Base-by-base conservation (phyloP, 164 flowering plant species). In the Magnolia kwangsiensis region DNA sequence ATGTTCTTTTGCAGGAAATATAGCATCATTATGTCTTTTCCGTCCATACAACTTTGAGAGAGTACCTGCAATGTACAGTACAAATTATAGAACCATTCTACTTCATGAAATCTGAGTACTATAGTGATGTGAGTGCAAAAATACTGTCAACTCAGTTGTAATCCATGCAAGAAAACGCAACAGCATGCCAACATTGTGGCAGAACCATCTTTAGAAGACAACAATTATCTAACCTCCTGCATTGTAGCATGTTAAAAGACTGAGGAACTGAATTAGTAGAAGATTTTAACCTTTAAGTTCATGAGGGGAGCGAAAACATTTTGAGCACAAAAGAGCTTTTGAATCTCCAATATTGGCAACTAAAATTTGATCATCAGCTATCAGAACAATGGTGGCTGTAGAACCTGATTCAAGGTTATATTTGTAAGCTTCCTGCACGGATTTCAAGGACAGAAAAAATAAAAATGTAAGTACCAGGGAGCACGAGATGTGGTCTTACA, bases 301-400 rank as follows among this genome's bases (percentile, higher is more conserved):
- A 7, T 84, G 79, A 84, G 90, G 88, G 72, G 97, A 86, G 78
- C 78, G 88, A 73, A 84, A 84, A 75, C 82, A 81, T 86, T 96
- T 97, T 67, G 98, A 91, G 83, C 99, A 96, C 68, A 96, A 77
- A 78, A 94, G 80, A 72, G 96, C 98, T 83, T 96, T 96, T 31
- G 99, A 96, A 76, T 96, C 98, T 24, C 99, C 99, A 77, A 96
- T 77, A 85, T 94, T 94, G 63, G 99, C 97, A 84, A 87, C 98
- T 82, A 96, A 86, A 76, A 96, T 83, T 70, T 90, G 95, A 82
- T 84, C 87, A 81, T 94, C 96, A 50, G 88, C 99, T 70, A 89
- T 78, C 69, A 96, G 84, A 80, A 90, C 84, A 82, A 92, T 79
- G 8, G 97, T 84, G 7, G 98, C 99, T 20, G 99, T 96, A 65